phyloP scores from a whole-genome alignment of 495 filamentous ascomycete genomes.

The Aspergillus campestris region DNA sequence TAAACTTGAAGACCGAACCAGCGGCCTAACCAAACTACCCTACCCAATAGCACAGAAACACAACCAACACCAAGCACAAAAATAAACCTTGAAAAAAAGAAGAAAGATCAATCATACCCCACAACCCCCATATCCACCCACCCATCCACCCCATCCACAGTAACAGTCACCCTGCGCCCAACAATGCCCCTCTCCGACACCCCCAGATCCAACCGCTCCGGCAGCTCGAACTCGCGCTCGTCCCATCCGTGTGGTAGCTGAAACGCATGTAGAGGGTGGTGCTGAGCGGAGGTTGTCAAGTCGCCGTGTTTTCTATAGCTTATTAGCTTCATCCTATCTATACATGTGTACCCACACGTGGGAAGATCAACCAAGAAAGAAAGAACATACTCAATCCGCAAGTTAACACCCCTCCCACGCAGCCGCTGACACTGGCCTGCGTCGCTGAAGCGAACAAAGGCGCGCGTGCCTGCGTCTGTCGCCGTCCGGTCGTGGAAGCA shows the following conservation, averaged over 20 bases:
- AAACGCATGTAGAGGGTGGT: constrained; percentile 20
- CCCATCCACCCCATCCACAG: constrained; percentile 14
- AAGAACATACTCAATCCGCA: constrained; percentile 30
- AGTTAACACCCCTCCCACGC: constrained; percentile 14
- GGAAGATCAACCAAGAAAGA: neutral
- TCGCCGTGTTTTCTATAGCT: constrained; percentile 27
- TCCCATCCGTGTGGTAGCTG: constrained; percentile 6
- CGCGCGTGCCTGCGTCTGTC: neutral
- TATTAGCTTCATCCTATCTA: constrained; percentile 3
- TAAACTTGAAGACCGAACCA: neutral
- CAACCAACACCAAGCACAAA: constrained; percentile 2
- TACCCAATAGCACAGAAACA: neutral
- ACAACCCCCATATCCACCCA: constrained; percentile 26
- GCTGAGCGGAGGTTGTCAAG: constrained; percentile 10
- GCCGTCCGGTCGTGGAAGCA: constrained; percentile 15
- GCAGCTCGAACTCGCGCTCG: constrained; percentile 42
- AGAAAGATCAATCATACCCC: constrained; percentile 26
- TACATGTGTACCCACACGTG: too few species aligned
- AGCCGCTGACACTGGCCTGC: constrained; percentile 4
- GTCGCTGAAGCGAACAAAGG: too few species aligned
- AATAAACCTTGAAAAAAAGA: constrained; percentile 2
- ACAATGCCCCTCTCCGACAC: constrained; percentile 35
- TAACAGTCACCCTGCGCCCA: constrained; percentile 29
- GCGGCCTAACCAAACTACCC: neutral
- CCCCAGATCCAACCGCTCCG: constrained; percentile 50